phyloP scores from a whole-genome alignment of 148 eudicot genomes.

The Nyssa sinensis region DNA sequence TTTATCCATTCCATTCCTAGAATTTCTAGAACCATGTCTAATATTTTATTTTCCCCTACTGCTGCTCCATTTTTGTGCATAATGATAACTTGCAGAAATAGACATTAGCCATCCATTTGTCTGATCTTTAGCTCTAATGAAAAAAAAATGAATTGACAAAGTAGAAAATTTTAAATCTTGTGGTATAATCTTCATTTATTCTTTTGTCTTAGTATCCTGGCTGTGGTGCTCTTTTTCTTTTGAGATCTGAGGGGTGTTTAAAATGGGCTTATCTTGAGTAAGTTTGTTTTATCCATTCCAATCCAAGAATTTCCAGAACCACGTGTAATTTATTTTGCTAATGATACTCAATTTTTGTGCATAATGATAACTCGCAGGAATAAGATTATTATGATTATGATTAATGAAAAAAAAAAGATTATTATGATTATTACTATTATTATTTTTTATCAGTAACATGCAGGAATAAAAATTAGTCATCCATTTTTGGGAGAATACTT shows the following conservation, averaged over 20 bases:
- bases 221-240: neutral
- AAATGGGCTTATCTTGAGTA: conserved; percentile 44
- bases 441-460: too few species aligned
- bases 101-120: neutral
- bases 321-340: neutral
- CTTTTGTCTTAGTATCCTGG: conserved; percentile 1
- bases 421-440: too few species aligned
- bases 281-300: conserved; percentile 25
- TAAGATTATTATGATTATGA: too few species aligned
- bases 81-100: conserved; percentile 1
- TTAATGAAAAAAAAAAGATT: too few species aligned
- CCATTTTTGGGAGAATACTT: neutral
- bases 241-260: conserved; percentile 38
- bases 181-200: neutral
- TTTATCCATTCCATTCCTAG: neutral
- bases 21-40: neutral
- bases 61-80: neutral
- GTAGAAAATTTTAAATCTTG: neutral
- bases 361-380: neutral
- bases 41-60: neutral
- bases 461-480: neutral
- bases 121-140: neutral
- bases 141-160: neutral
- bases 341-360: neutral
- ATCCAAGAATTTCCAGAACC: neutral